Evolutionary conservation across 2,329 filamentous ascomycete species (phyloP), one percentile per base, ranked within the genome.

Genomic region (Aaosphaeria pasadenensis): DNA sequence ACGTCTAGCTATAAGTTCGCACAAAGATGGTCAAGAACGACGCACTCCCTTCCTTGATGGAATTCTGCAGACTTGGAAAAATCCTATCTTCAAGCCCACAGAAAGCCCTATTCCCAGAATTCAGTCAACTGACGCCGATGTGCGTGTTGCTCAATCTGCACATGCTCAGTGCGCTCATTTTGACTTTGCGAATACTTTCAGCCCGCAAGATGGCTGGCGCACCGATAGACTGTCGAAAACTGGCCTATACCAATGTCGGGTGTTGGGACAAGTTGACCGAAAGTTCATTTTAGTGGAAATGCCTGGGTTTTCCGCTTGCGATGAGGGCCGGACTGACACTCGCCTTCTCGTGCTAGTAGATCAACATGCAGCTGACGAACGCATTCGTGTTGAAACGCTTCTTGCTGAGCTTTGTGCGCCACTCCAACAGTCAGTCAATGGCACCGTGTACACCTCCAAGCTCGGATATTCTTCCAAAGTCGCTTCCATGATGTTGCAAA

Each of bases 361-460:
- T 62, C 94, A 99, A 62, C 94, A 99, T 64, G 94, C 94, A 1
- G 94, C 91, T 3, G 92, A 96, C 64, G 94, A 99, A 72, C 81
- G 94, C 41, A 84, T 88, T 53, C 84, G 85, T 1, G 80, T 97
- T 1, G 94, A 99, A 64, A 65, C 69, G 0, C 76, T 99, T 1
- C 83, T 95, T 64, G 52, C 63, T 28, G 77, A 82, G 2, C 70
- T 88, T 31, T 83, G 77, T 56, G 52, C 51, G 5, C 64, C 63
- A 30, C 13, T 46, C 5, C 41, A 60, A 52, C 48, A 62, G 31
- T 30, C 45, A 13, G 9, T 44, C 3, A 31, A 46, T 31, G 44
- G 51, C 11, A 42, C 49, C 31, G 24, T 28, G 6, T 69, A 62
- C 42, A 54, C 54, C 32, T 70, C 67, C 30, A 66, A 54, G 51